Conservation (phyloP, 148 eudicot species). For the Rhododendron molle region DNA sequence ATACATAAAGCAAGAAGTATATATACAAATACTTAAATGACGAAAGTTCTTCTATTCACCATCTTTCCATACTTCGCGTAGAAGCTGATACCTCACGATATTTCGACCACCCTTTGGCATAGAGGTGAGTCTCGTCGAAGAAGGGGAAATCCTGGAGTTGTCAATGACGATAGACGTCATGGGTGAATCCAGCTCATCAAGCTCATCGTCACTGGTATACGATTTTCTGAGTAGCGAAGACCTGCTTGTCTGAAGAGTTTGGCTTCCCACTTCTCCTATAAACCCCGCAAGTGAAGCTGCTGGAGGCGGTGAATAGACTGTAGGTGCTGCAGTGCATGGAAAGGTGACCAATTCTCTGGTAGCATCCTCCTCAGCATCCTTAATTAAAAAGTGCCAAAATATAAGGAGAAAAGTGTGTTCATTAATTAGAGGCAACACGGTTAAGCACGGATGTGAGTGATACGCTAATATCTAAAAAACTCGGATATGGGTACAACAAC, state of each 20-base stretch:
- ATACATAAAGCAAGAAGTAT: background rate
- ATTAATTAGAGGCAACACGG: background rate
- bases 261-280: slow-evolving; percentile 51
- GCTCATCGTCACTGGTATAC: slow-evolving; percentile 87
- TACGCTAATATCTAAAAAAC: background rate
- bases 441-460: background rate
- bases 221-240: slow-evolving; percentile 72
- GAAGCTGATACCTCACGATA: slow-evolving; percentile 67
- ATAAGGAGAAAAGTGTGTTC: background rate
- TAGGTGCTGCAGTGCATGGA: slow-evolving; percentile 60
- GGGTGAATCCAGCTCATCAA: slow-evolving; percentile 69
- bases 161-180: slow-evolving; percentile 50
- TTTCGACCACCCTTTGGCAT: slow-evolving; percentile 56
- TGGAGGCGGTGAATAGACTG: slow-evolving; percentile 59
- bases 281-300: slow-evolving; percentile 44
- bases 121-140: slow-evolving; percentile 43
- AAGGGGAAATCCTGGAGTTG: slow-evolving; percentile 39
- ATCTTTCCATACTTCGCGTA: slow-evolving; percentile 77
- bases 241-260: slow-evolving; percentile 38
- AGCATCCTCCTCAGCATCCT: slow-evolving; percentile 43
- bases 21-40: background rate
- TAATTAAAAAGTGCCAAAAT: slow-evolving; percentile 5
- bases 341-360: slow-evolving; percentile 34
- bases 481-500: background rate
- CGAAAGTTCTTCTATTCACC: slow-evolving; percentile 21